A percentile compares a stretch with the other conserved stretches of the same genome.
These are phyloP conservation scores for Tricholoma sp. DNA, from an alignment of 768 basidiomycete genomes.

Conservation along the genomic window DNA sequence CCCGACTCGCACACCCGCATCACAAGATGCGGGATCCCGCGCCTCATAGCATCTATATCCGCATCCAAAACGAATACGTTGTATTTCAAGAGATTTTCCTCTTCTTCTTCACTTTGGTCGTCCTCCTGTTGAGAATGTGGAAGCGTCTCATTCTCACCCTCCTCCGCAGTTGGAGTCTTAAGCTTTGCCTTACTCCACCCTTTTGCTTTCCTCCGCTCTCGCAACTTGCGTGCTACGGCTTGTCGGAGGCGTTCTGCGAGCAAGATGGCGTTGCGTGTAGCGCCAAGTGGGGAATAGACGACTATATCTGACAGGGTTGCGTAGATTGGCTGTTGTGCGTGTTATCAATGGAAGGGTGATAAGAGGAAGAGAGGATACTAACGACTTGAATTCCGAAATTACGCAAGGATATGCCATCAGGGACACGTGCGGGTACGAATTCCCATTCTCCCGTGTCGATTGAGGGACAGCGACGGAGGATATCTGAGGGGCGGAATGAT, in stretches of 20 bases:
- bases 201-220: slow-evolving; percentile 32
- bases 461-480: slow-evolving; percentile 24
- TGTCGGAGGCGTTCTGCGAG: slow-evolving; percentile 63
- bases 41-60: slow-evolving; percentile 23
- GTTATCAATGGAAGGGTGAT: not conserved
- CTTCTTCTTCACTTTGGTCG: not conserved
- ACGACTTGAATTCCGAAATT: slow-evolving; percentile 90
- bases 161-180: not conserved
- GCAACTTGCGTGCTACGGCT: slow-evolving; percentile 54
- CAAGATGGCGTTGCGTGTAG: slow-evolving; percentile 45
- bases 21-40: slow-evolving; percentile 43
- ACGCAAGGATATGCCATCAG: slow-evolving; percentile 76
- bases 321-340: slow-evolving; percentile 60
- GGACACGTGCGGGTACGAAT: slow-evolving; percentile 67
- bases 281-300: slow-evolving; percentile 75
- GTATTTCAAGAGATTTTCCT: slow-evolving; percentile 43
- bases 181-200: not conserved
- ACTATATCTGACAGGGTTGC: slow-evolving; percentile 87
- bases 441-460: slow-evolving; percentile 40
- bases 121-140: too few species aligned
- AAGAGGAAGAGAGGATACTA: slow-evolving; percentile 28
- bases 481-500: slow-evolving; percentile 36
- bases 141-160: slow-evolving; percentile 1
- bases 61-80: slow-evolving; percentile 77
- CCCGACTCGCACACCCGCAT: slow-evolving; percentile 41